phyloP scores from a whole-genome alignment of 306 rosid species.

The Prosopis cineraria region DNA sequence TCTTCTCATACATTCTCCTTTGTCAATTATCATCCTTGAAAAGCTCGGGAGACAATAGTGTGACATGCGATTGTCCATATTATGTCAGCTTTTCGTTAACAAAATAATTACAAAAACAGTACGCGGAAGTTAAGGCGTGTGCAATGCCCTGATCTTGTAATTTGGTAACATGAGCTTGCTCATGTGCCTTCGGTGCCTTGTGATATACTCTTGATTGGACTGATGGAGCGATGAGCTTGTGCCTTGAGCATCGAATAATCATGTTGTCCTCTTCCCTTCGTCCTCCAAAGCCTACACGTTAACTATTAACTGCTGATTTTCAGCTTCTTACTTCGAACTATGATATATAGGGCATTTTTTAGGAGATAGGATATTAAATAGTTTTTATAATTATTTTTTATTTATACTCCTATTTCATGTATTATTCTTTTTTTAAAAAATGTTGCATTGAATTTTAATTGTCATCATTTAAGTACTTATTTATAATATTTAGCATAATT shows the following conservation, averaged over 20 bases:
- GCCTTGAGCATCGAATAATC: background rate
- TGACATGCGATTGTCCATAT: conserved; percentile 9
- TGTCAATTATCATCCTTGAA: conserved; percentile 8
- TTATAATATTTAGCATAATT: too few species aligned
- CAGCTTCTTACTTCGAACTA: too few species aligned
- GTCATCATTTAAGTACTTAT: too few species aligned
- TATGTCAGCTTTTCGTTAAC: conserved; percentile 31
- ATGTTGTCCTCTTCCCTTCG: background rate
- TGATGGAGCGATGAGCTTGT: background rate
- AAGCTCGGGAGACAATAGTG: conserved; percentile 18
- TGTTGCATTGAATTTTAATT: too few species aligned
- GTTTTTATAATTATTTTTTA: too few species aligned
- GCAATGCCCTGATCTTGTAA: background rate
- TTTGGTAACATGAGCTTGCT: background rate
- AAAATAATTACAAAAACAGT: conserved; percentile 11
- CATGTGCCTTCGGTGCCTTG: background rate
- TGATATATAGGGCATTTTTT: too few species aligned
- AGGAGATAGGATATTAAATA: too few species aligned
- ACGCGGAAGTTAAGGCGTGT: background rate
- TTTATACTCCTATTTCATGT: too few species aligned
- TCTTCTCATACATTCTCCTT: conserved; percentile 25
- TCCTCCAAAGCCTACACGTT: background rate
- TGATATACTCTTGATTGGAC: background rate
- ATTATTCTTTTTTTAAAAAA: too few species aligned
- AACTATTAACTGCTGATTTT: background rate